A percentile compares a stretch with the other conserved stretches of the same genome.
Evolutionary conservation across 192 early-diverging fungal genomes (phyloP).

Genomic region (Coemansia sp.): DNA sequence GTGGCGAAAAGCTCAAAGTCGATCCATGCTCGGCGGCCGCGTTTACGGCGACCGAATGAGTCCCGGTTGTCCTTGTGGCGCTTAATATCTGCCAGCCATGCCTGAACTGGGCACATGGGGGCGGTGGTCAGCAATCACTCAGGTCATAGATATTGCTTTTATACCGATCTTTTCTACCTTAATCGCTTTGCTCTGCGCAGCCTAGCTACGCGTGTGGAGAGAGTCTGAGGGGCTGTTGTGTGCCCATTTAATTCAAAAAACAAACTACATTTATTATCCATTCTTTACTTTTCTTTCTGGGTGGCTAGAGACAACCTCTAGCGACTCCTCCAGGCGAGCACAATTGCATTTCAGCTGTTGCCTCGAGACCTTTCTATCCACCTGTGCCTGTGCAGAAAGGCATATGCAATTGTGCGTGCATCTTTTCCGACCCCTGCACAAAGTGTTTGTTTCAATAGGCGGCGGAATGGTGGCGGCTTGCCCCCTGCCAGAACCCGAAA

Average conservation of each 20-base stretch:
- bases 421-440: background rate
- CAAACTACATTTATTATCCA: background rate
- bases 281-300: background rate
- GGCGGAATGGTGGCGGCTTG: background rate
- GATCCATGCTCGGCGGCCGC: constrained; percentile 32
- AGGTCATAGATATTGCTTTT: background rate
- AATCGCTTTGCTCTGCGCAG: background rate
- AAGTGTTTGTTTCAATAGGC: background rate
- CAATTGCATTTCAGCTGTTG: background rate
- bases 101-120: background rate
- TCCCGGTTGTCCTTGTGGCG: background rate
- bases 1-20: constrained; percentile 46
- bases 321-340: background rate
- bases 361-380: background rate
- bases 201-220: background rate
- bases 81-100: constrained; percentile 11
- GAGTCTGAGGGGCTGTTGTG: background rate
- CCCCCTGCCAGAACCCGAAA: constrained; percentile 13
- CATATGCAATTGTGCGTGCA: constrained; percentile 6
- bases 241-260: background rate
- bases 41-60: constrained; percentile 21
- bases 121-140: background rate
- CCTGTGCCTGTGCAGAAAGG: constrained; percentile 4
- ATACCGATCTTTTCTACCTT: background rate
- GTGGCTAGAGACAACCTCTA: background rate